These are phyloP conservation scores for Coccomyxa sp. DNA, from an alignment of 139 green algal genomes.

Conservation along the genomic window DNA sequence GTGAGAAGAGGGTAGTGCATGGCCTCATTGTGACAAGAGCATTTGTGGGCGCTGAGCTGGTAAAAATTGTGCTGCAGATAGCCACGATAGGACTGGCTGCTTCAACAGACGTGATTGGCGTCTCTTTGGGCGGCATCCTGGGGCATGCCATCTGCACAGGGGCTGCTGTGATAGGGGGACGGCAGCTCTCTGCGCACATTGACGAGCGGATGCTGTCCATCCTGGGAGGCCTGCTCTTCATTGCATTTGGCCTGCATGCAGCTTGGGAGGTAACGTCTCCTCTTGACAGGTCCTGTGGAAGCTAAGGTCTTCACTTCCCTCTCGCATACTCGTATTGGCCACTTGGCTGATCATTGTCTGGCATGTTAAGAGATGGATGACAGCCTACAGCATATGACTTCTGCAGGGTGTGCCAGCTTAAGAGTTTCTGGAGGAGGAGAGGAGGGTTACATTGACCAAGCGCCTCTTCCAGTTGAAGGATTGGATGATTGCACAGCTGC, in stretches of 20 bases:
- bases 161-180: constrained; percentile 88
- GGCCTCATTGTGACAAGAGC: too few species aligned
- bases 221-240: constrained; percentile 85
- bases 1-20: too few species aligned
- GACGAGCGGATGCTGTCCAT: constrained; percentile 69
- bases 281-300: background rate
- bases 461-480: too few species aligned
- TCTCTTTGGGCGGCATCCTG: constrained; percentile 89
- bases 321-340: background rate
- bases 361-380: too few species aligned
- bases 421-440: too few species aligned
- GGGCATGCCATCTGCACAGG: constrained; percentile 93
- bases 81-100: constrained; percentile 62
- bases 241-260: constrained; percentile 83
- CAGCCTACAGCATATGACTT: too few species aligned
- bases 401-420: too few species aligned
- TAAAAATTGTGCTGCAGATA: background rate
- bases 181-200: constrained; percentile 88
- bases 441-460: too few species aligned
- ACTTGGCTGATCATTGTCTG: too few species aligned
- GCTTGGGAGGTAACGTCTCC: constrained; percentile 20
- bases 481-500: too few species aligned
- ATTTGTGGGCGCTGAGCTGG: too few species aligned
- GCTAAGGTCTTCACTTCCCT: background rate
- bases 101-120: constrained; percentile 82